Conservation (phyloP, 2,329 filamentous ascomycete species). For the Trichoderma cornu-damae region DNA sequence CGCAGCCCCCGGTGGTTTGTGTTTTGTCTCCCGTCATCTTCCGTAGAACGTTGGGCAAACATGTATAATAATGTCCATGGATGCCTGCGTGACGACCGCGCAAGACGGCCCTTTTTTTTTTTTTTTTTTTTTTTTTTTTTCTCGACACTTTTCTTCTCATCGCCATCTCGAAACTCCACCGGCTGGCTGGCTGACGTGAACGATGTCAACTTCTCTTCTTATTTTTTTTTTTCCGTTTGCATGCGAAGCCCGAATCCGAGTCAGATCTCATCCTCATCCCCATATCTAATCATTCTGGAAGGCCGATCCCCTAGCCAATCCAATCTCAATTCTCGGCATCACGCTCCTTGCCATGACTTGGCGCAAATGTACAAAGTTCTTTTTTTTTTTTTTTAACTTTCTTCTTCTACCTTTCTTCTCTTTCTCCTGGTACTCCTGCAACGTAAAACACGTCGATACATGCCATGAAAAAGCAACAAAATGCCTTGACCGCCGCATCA, state of each 20-base stretch:
- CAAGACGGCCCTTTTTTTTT: background rate
- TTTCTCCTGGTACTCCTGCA: background rate
- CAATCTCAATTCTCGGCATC: background rate
- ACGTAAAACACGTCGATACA: slow-evolving; percentile 10
- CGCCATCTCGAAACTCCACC: slow-evolving; percentile 5
- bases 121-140: too few relatives aligned
- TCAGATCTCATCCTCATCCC: slow-evolving; percentile 1
- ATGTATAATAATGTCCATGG: slow-evolving; percentile 9
- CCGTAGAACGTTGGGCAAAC: slow-evolving; percentile 10
- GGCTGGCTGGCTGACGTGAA: background rate
- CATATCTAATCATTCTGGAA: background rate
- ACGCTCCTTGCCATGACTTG: background rate
- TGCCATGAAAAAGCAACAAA: slow-evolving; percentile 12
- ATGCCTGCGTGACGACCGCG: background rate
- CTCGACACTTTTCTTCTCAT: background rate
- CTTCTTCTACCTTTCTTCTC: background rate
- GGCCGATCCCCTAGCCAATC: background rate
- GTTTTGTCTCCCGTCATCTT: too few relatives aligned
- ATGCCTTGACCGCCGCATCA: slow-evolving; percentile 13
- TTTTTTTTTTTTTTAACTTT: slow-evolving; percentile 1
- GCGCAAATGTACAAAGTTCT: background rate
- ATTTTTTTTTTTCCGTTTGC: background rate
- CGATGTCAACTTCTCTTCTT: background rate
- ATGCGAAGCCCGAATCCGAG: background rate
- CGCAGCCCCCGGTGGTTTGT: too few relatives aligned